Evolutionary conservation across 2,329 filamentous ascomycete species (phyloP).

Genomic region (Penicillium concentricum): DNA sequence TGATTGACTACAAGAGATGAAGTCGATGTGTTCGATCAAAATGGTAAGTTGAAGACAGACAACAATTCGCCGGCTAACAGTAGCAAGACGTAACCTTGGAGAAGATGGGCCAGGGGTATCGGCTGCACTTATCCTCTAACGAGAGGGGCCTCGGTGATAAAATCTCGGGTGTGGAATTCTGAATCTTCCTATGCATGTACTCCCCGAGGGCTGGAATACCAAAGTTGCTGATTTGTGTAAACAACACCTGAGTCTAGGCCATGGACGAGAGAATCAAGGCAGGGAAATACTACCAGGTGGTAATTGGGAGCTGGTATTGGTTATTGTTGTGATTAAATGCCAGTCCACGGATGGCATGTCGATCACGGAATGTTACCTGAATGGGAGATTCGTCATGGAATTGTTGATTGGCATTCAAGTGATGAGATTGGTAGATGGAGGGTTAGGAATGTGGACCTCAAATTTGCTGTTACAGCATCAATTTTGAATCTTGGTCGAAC

Average conservation of each 20-base stretch:
- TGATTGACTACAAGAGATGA: neutral
- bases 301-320: neutral
- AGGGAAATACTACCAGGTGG: neutral
- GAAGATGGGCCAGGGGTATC: slow-evolving; percentile 2
- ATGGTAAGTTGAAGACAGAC: neutral
- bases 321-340: slow-evolving; percentile 1
- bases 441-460: neutral
- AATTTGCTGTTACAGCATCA: neutral
- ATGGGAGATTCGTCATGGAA: neutral
- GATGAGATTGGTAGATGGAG: neutral
- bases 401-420: neutral
- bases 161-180: slow-evolving; percentile 16
- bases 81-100: neutral
- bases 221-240: neutral
- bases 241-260: neutral
- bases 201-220: neutral
- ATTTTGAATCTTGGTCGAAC: neutral
- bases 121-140: slow-evolving; percentile 14
- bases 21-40: neutral
- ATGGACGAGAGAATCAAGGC: neutral
- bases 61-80: neutral
- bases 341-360: neutral
- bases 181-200: too few relatives aligned
- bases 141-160: slow-evolving; percentile 4
- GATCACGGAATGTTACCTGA: slow-evolving; percentile 4